Evolutionary conservation across 345 rosid genomes (phyloP).

Genomic region (Nephelium lappaceum): DNA sequence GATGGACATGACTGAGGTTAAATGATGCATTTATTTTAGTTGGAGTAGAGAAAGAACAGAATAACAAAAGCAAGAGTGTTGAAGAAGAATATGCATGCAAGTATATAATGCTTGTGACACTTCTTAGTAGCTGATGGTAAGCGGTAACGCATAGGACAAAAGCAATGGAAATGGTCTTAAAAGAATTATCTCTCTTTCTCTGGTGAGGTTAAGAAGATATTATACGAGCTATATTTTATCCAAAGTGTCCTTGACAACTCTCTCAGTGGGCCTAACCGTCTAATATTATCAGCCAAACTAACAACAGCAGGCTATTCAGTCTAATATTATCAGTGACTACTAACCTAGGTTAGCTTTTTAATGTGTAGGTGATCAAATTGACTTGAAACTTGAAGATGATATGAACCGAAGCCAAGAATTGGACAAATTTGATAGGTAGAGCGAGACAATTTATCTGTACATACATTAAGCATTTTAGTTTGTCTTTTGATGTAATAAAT

Average conservation of each 20-base stretch:
- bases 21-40: not conserved
- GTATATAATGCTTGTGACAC: no score
- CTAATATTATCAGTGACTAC: not conserved
- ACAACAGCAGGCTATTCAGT: not conserved
- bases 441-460: not conserved
- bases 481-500: not conserved
- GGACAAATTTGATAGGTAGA: not conserved
- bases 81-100: not conserved
- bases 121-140: not conserved
- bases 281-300: not conserved
- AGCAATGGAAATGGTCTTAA: not conserved
- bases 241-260: not conserved
- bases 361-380: not conserved
- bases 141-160: no score
- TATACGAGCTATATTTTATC: not conserved
- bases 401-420: not conserved
- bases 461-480: slow-evolving; percentile 2
- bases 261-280: not conserved
- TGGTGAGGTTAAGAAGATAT: not conserved
- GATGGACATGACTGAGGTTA: not conserved
- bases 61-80: not conserved
- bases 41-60: not conserved
- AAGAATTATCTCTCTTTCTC: not conserved
- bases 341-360: not conserved
- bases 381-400: not conserved